Evolutionary conservation across 352 stramenopile species (phyloP).

Genomic region (Phytophthora tentaculata): DNA sequence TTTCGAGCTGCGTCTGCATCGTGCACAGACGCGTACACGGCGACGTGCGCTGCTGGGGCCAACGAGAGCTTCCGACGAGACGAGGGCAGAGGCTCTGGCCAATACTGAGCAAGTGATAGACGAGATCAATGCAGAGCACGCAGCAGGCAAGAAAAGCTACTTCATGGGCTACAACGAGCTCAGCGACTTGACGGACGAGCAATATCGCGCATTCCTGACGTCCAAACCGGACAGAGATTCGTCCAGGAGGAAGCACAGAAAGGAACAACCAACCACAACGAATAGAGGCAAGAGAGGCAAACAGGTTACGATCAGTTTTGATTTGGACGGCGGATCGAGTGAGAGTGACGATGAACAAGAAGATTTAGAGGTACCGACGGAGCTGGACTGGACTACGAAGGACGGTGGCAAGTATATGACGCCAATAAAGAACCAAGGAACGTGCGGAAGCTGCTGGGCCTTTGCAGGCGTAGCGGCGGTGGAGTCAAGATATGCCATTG

Average conservation of each 20-base stretch:
- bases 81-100: conserved; percentile 51
- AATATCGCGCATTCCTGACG: conserved; percentile 68
- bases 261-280: conserved; percentile 21
- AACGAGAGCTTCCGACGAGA: conserved; percentile 46
- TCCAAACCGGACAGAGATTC: conserved; percentile 47
- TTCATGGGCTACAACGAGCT: conserved; percentile 72
- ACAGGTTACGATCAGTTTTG: conserved; percentile 33
- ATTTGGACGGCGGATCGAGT: conserved; percentile 24
- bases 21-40: conserved; percentile 31
- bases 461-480: conserved; percentile 81
- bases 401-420: conserved; percentile 85
- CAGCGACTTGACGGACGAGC: conserved; percentile 68
- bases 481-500: conserved; percentile 83
- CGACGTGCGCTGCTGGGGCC: conserved; percentile 45
- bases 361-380: conserved; percentile 44
- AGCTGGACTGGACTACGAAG: conserved; percentile 74
- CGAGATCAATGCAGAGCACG: conserved; percentile 52
- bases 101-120: conserved; percentile 49
- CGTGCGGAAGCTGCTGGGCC: conserved; percentile 94
- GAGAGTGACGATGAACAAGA: conserved; percentile 22
- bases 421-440: conserved; percentile 93
- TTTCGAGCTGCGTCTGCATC: conserved; percentile 37
- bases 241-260: conserved; percentile 17
- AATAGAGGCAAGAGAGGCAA: conserved; percentile 18
- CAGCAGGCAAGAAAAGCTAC: conserved; percentile 46